Percentiles rank a stretch among this genome's conserved stretches.
These are phyloP conservation scores for Anacardium occidentale DNA, from an alignment of 345 rosid species.

Conservation along the genomic window DNA sequence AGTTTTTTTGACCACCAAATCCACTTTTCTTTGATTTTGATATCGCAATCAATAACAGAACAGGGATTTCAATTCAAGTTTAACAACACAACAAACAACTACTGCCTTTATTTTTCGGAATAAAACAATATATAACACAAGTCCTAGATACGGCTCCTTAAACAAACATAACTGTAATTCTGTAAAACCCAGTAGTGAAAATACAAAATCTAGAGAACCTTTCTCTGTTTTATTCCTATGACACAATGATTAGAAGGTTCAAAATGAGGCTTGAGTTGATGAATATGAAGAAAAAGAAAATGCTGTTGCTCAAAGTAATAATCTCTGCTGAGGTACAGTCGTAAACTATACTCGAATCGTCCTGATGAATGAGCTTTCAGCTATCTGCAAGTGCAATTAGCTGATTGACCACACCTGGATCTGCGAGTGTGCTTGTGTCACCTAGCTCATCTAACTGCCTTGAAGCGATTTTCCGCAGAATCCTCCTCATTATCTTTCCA, in stretches of 20 bases:
- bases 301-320: neutral
- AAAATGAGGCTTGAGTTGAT: neutral
- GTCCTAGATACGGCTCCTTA: neutral
- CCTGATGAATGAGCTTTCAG: slow-evolving; percentile 18
- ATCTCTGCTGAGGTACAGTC: neutral
- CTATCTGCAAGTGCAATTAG: slow-evolving; percentile 70
- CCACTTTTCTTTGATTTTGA: too few species aligned
- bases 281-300: neutral
- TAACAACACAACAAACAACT: too few species aligned
- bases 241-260: neutral
- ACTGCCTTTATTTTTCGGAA: neutral
- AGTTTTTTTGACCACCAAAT: too few species aligned
- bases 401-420: slow-evolving; percentile 75
- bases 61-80: too few species aligned
- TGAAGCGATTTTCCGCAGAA: slow-evolving; percentile 88
- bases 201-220: neutral
- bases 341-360: neutral
- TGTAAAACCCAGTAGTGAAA: neutral
- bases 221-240: neutral
- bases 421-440: slow-evolving; percentile 93
- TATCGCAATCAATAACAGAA: too few species aligned
- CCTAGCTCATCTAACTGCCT: slow-evolving; percentile 85
- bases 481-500: slow-evolving; percentile 97
- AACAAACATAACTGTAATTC: neutral
- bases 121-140: neutral